Percentiles rank a stretch among this genome's conserved stretches.
Evolutionary conservation across 2,329 filamentous ascomycete genomes (phyloP).

Genomic region (Colletotrichum musae): DNA sequence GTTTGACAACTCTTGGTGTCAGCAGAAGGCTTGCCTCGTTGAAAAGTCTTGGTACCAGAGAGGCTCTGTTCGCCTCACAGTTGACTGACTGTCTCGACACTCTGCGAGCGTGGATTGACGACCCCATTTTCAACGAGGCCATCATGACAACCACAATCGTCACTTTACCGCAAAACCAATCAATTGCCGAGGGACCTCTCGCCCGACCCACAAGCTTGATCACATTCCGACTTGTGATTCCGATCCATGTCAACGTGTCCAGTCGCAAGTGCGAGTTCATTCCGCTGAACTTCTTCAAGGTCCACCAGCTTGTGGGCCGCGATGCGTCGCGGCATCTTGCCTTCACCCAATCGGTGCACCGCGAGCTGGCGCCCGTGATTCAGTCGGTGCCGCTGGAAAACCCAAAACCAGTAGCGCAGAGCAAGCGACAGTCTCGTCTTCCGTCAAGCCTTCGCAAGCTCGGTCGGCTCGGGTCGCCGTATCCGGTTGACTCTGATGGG

Average conservation of each 20-base stretch:
- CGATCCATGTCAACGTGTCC: conserved; percentile 69
- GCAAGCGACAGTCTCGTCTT: conserved; percentile 21
- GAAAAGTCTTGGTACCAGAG: conserved; percentile 54
- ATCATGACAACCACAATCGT: conserved; percentile 60
- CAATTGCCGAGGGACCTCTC: conserved; percentile 35
- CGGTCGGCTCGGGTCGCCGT: conserved; percentile 28
- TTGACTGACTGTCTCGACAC: conserved; percentile 59
- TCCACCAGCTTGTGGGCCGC: conserved; percentile 74
- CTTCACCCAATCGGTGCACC: conserved; percentile 73
- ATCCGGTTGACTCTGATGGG: conserved; percentile 49
- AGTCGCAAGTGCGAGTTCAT: conserved; percentile 70
- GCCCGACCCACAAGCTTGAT: conserved; percentile 57
- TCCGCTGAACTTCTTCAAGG: conserved; percentile 76
- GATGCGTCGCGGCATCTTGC: conserved; percentile 68
- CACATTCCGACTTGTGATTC: conserved; percentile 73
- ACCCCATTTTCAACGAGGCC: conserved; percentile 62
- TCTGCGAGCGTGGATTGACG: conserved; percentile 58
- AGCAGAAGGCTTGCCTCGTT: conserved; percentile 55
- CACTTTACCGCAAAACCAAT: conserved; percentile 52
- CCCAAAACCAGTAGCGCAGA: conserved; percentile 40
- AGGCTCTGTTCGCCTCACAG: conserved; percentile 60
- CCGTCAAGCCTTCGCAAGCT: conserved; percentile 27
- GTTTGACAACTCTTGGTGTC: conserved; percentile 57
- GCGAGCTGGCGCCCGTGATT: conserved; percentile 70
- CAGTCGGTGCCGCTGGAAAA: conserved; percentile 48